Base-by-base conservation (phyloP, 768 basidiomycete species). In the Termitomyces sp. region DNA sequence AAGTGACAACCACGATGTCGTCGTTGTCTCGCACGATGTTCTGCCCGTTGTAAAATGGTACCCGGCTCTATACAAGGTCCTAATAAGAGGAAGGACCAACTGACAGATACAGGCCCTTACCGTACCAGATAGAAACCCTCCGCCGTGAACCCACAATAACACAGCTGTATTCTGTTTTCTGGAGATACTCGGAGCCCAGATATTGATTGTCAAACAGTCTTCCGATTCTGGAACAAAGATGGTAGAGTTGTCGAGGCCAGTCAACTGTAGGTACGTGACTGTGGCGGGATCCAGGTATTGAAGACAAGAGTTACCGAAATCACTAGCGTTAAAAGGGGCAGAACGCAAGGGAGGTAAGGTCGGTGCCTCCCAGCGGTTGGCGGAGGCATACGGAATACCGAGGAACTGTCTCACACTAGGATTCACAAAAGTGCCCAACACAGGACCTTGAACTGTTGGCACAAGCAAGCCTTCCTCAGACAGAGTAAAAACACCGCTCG, bases 131-230 rank as follows among this genome's bases (percentile, higher is more conserved):
- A 70, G 68, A 59, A 75, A 75, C 5, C 66, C 68, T 22, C 78
- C 78, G 8, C 78, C 78, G 58, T 76, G 77, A 32, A 77, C 71
- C 75, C 74, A 76, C 11, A 75, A 18, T 42, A 78, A 57, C 9
- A 76, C 75, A 16, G 76, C 74, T 1, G 75, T 72, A 11, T 59
- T 60, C 59, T 76, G 76, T 44, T 71, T 70, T 36, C 75, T 67
- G 2, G 49, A 28, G 5, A 64, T 35, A 42, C 66, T 73, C 16
- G 77, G 77, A 12, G 74, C 65, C 77, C 77, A 78, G 22, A 79
- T 67, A 55, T 78, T 79, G 44, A 76, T 65, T 20, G 60, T 74
- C 33, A 76, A 50, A 53, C 78, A 79, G 24, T 71, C 62, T 59
- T 79, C 78, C 2, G 72, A 72, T 38, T 73, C 72, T 0, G 70